phyloP scores from a whole-genome alignment of 2,329 filamentous ascomycete genomes.

The Penicillium sp. region DNA sequence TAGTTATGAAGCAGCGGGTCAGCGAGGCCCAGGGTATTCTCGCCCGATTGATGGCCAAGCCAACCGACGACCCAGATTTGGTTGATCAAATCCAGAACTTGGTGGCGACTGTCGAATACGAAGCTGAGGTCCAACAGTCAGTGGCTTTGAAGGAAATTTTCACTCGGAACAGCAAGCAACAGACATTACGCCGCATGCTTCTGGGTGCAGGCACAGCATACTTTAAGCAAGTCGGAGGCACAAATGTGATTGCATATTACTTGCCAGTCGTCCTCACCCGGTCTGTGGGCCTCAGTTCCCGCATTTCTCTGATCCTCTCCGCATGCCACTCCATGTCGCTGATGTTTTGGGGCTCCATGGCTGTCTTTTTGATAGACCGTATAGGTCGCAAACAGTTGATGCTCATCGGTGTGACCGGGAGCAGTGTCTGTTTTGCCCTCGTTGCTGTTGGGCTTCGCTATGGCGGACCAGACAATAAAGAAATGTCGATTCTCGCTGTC shows the following conservation, averaged over 20 bases:
- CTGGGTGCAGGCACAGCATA: conserved; percentile 41
- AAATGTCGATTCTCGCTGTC: conserved; percentile 32
- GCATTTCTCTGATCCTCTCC: conserved; percentile 17
- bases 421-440: conserved; percentile 47
- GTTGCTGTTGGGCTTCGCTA: conserved; percentile 44
- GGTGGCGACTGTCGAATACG: background rate
- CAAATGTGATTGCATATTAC: conserved; percentile 22
- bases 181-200: conserved; percentile 41
- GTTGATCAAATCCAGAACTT: background rate
- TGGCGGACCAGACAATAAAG: conserved; percentile 4
- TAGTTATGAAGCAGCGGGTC: conserved; percentile 4
- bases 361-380: conserved; percentile 48
- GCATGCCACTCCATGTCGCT: conserved; percentile 13
- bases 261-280: conserved; percentile 17
- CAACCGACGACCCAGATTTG: background rate
- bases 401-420: conserved; percentile 45
- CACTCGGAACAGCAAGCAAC: background rate
- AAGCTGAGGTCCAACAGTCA: background rate
- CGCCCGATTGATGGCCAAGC: conserved; percentile 26
- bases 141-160: background rate
- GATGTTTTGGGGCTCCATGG: conserved; percentile 25
- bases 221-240: conserved; percentile 28
- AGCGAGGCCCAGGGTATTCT: conserved; percentile 4
- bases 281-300: conserved; percentile 12
- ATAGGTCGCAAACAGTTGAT: conserved; percentile 47